Conservation (phyloP, 1,284 basidiomycete species). For the Athelia psychrophila region DNA sequence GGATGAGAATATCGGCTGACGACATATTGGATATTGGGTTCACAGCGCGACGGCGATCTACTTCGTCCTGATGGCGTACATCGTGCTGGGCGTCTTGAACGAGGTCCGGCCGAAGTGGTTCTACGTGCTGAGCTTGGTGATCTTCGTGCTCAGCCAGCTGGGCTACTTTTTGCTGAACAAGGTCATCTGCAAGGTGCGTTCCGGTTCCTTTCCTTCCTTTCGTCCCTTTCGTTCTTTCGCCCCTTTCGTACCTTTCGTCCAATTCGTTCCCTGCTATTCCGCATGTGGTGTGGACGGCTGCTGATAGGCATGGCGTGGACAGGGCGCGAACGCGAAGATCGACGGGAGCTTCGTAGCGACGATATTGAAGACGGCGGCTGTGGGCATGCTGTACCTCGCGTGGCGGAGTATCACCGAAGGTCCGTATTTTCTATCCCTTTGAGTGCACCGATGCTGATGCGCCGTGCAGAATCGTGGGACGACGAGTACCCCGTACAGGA, state of each 20-base stretch:
- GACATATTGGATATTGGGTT: constrained; percentile 1
- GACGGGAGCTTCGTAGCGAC: constrained; percentile 85
- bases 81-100: constrained; percentile 67
- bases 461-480: no score
- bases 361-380: constrained; percentile 67
- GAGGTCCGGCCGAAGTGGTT: constrained; percentile 73
- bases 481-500: no score
- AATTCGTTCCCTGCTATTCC: no score
- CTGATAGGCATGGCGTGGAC: constrained; percentile 5
- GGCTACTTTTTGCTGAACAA: constrained; percentile 75
- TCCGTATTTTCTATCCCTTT: constrained; percentile 31
- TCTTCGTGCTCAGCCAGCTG: constrained; percentile 76
- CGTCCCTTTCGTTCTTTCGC: constrained; percentile 12
- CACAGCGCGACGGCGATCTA: constrained; percentile 65
- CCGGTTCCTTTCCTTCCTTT: no score
- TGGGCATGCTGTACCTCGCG: constrained; percentile 69
- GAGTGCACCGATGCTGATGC: no score
- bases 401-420: constrained; percentile 87
- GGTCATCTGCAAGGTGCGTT: constrained; percentile 74
- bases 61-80: constrained; percentile 70
- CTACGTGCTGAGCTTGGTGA: constrained; percentile 59
- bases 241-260: constrained; percentile 22
- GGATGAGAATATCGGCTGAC: background rate
- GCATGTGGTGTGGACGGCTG: background rate
- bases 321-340: constrained; percentile 62